Evolutionary conservation across 192 early-diverging fungal genomes (phyloP).

Genomic region (Coemansia sp.): DNA sequence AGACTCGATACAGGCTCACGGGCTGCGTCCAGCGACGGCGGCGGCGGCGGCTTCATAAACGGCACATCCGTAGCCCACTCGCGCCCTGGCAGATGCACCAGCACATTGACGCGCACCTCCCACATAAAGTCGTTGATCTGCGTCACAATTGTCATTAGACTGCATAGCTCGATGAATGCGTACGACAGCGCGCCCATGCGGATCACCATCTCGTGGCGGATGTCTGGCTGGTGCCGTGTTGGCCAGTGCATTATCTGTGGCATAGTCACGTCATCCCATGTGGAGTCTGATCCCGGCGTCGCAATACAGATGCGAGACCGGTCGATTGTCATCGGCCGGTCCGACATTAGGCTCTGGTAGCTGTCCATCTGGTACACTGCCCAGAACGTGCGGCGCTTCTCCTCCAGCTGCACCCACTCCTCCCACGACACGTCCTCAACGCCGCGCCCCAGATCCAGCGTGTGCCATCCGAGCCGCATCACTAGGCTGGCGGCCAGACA

Average conservation of each 20-base stretch:
- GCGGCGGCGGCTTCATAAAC: conserved; percentile 9
- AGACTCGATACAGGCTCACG: conserved; percentile 14
- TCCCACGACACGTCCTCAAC: conserved; percentile 24
- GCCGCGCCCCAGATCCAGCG: conserved; percentile 36
- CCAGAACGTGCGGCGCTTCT: conserved; percentile 53
- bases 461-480: conserved; percentile 51
- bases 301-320: conserved; percentile 32
- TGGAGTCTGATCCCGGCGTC: conserved; percentile 35
- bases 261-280: conserved; percentile 50
- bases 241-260: conserved; percentile 45
- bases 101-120: conserved; percentile 29
- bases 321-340: conserved; percentile 47
- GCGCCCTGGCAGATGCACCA: conserved; percentile 10
- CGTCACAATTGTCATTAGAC: conserved; percentile 26
- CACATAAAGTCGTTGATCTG: conserved; percentile 45
- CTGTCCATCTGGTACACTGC: conserved; percentile 51
- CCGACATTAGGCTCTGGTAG: conserved; percentile 48
- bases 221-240: conserved; percentile 27
- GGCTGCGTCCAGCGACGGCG: conserved; percentile 1
- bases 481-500: conserved; percentile 46
- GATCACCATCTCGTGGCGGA: conserved; percentile 13
- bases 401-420: conserved; percentile 38
- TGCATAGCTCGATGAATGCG: conserved; percentile 41
- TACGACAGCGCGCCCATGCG: conserved; percentile 42
- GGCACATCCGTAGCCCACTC: conserved; percentile 24